Base-by-base conservation (phyloP, 306 rosid species). In the Lagenaria siceraria region DNA sequence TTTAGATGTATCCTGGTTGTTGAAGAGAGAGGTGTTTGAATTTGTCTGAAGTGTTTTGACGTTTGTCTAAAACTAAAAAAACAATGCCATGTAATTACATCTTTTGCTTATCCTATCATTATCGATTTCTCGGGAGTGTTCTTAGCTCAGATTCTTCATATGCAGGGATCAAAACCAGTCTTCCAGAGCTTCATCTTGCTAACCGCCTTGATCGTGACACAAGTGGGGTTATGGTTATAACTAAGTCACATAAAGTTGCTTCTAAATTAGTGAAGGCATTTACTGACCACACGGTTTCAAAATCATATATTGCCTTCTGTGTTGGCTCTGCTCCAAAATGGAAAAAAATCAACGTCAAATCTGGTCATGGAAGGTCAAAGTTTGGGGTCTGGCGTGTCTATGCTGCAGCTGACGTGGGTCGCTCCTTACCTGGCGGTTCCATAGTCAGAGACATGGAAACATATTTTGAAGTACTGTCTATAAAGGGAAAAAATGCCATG, bases 331-430 rank as follows among this genome's bases (percentile, higher is more conserved):
- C 79, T 58, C 96, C 97, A 0, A 25, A 76, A 40, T 95, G 97
- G 98, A 79, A 89, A 80, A 85, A 65, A 53, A 76, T 87, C 68
- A 90, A 88, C 8, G 40, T 92, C 19, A 88, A 79, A 77, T 92
- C 97, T 17, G 97, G 96, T 79, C 98, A 95, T 75, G 98, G 98
- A 0, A 81, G 98, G 72, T 95, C 98, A 7, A 92, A 87, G 77
- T 95, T 90, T 53, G 98, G 96, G 75, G 97, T 83, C 2, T 95
- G 95, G 96, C 80, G 95, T 14, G 96, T 88, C 14, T 95, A 95
- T 74, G 93, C 92, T 56, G 86, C 89, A 25, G 90, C 96, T 27
- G 97, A 89, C 64, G 90, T 84, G 40, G 96, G 97, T 10, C 82
- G 93, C 36, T 14, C 77, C 4, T 80, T 95, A 74, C 98, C 96